Percentiles rank a stretch among this genome's conserved stretches.
Conservation (phyloP, 805 yeast genomes). For the Candida pini region DNA sequence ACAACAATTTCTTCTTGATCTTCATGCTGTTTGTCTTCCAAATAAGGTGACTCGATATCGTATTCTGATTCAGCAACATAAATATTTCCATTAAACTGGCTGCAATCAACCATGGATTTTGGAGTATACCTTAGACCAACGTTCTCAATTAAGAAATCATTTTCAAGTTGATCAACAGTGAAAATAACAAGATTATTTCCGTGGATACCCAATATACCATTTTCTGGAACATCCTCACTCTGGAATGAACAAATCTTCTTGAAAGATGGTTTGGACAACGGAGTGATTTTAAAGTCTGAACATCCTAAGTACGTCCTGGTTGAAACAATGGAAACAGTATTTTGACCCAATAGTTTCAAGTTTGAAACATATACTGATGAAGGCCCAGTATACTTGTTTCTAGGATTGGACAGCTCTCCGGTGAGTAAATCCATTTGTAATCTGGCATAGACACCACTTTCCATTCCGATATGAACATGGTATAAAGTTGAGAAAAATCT, state of each 20-base stretch:
- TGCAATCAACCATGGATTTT: slow-evolving; percentile 32
- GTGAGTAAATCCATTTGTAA: slow-evolving; percentile 50
- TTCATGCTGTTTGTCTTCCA: slow-evolving; percentile 8
- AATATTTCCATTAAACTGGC: slow-evolving; percentile 20
- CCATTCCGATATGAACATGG: slow-evolving; percentile 76
- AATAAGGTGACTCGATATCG: slow-evolving; percentile 29
- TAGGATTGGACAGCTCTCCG: slow-evolving; percentile 60
- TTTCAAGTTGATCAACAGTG: slow-evolving; percentile 38
- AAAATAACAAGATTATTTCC: slow-evolving; percentile 50
- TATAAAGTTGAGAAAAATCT: slow-evolving; percentile 19
- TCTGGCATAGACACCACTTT: slow-evolving; percentile 74
- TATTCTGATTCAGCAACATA: slow-evolving; percentile 45
- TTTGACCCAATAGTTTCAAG: slow-evolving; percentile 27
- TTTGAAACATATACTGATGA: slow-evolving; percentile 48
- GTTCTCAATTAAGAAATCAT: slow-evolving; percentile 31
- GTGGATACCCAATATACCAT: slow-evolving; percentile 60
- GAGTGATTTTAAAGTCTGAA: slow-evolving; percentile 40
- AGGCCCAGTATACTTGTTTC: slow-evolving; percentile 70
- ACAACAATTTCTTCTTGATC: slow-evolving; percentile 17
- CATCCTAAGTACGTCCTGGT: slow-evolving; percentile 53
- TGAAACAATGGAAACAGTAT: slow-evolving; percentile 44
- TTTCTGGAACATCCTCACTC: slow-evolving; percentile 53
- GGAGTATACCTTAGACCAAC: slow-evolving; percentile 49
- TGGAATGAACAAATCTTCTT: slow-evolving; percentile 46
- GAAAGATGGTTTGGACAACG: slow-evolving; percentile 39